phyloP scores from a whole-genome alignment of 2,329 filamentous ascomycete species.

The Fonsecaea pugnacius region DNA sequence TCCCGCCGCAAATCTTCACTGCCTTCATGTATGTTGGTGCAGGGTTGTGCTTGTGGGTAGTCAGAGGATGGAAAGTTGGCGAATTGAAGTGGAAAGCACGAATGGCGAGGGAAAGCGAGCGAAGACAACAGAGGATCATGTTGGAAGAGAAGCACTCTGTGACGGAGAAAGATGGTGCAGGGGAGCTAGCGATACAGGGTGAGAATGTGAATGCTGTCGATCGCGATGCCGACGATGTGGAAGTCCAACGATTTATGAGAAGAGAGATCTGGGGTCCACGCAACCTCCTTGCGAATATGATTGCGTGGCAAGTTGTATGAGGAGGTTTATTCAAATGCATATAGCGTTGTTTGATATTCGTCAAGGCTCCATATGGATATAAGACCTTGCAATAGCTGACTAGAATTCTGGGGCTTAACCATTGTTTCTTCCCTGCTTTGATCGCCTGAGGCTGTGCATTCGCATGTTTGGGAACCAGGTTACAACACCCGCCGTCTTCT shows the following conservation, averaged over 20 bases:
- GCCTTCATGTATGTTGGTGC: constrained; percentile 65
- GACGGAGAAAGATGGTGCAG: background rate
- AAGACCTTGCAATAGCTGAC: background rate
- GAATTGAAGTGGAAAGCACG: constrained; percentile 37
- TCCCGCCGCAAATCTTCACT: constrained; percentile 58
- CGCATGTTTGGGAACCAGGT: background rate
- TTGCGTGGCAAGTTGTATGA: constrained; percentile 24
- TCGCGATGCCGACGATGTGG: constrained; percentile 17
- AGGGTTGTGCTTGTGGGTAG: constrained; percentile 53
- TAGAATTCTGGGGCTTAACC: background rate
- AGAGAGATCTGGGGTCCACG: constrained; percentile 24
- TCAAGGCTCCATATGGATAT: background rate
- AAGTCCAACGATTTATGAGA: background rate
- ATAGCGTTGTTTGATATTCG: background rate
- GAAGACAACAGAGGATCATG: constrained; percentile 21
- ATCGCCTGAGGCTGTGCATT: background rate
- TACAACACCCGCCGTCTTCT: too few species aligned
- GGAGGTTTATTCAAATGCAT: background rate
- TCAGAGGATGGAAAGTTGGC: constrained; percentile 48
- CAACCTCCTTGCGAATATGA: constrained; percentile 28
- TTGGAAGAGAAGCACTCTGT: constrained; percentile 18
- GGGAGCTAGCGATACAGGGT: background rate
- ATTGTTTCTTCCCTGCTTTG: too few species aligned
- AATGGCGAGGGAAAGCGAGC: constrained; percentile 15
- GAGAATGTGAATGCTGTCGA: background rate